Conservation (phyloP, 768 basidiomycete genomes). For the Tulasnella sp. region DNA sequence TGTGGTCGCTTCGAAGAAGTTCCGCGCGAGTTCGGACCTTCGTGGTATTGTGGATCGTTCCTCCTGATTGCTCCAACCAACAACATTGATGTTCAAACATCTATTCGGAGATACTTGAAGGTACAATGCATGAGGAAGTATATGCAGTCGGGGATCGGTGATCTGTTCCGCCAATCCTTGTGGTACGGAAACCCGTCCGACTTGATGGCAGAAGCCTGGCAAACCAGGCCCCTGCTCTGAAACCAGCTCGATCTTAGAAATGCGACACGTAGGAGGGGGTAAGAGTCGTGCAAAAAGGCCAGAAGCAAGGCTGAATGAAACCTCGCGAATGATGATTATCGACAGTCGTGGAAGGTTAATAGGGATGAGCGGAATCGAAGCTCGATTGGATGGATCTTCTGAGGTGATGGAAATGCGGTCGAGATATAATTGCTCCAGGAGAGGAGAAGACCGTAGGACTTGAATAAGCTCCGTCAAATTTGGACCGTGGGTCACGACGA, state of each 20-base stretch:
- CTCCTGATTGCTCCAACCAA: not conserved
- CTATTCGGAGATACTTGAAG: not conserved
- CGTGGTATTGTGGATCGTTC: not conserved
- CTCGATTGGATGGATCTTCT: not conserved
- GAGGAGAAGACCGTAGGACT: not conserved
- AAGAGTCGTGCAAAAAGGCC: not conserved
- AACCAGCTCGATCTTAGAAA: not conserved
- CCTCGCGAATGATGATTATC: not conserved
- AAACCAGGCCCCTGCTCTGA: not conserved
- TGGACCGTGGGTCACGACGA: not conserved
- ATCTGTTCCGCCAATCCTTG: not conserved
- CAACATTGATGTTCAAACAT: not conserved
- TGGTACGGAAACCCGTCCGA: not conserved
- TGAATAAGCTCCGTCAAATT: not conserved
- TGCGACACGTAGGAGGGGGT: not conserved
- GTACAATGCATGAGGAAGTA: not conserved
- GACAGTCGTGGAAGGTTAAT: not conserved
- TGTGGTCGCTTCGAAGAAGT: not conserved
- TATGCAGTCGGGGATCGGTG: not conserved
- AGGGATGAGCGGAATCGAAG: not conserved
- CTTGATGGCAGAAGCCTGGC: not conserved
- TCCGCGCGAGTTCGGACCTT: not conserved
- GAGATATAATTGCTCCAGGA: not conserved
- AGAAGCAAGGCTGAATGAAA: not conserved
- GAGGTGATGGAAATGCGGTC: not conserved